Evolutionary conservation across 768 basidiomycete genomes (phyloP), one percentile per base, ranked within the genome.

Genomic region (Sporobolomyces roseus): DNA sequence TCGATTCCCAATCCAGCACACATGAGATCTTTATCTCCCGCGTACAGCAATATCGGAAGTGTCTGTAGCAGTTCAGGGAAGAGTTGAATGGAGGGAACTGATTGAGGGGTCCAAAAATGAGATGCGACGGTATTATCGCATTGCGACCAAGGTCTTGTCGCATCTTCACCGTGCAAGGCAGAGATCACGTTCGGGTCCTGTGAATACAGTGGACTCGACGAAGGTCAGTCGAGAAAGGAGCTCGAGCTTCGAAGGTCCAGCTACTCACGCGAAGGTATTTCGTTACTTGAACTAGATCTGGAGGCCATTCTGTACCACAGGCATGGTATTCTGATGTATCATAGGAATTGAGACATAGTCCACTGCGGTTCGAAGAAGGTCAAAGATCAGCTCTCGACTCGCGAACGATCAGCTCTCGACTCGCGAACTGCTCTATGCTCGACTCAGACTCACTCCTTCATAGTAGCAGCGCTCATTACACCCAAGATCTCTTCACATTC

Each of bases 301-400:
- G 86, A 7, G 93, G 94, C 94, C 93, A 99, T 79, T 93, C 93
- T 88, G 93, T 88, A 2, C 94, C 96, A 78, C 96, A 99, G 1
- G 85, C 86, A 21, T 93, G 93, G 41, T 77, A 80, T 17, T 83
- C 83, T 76, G 97, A 93, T 55, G 89, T 86, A 76, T 99, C 96
- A 74, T 99, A 99, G 32, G 94, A 85, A 77, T 99, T 99, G 66
- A 93, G 80, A 77, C 96, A 99, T 78, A 85, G 85, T 29, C 83
- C 79, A 23, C 62, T 68, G 43, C 49, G 61, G 38, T 9, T 41
- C 17, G 38, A 41, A 41, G 38, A 41, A 41, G 17, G 38, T 41
- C 17, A 41, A 41, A 9, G 9, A 41, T 9, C 9, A 41, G 17
- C 17, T 41, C n/a, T n/a, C n/a, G n/a, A n/a, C n/a, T n/a, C n/a